Conservation (phyloP, 73 alveolate species). For the Tetrahymena borealis region DNA sequence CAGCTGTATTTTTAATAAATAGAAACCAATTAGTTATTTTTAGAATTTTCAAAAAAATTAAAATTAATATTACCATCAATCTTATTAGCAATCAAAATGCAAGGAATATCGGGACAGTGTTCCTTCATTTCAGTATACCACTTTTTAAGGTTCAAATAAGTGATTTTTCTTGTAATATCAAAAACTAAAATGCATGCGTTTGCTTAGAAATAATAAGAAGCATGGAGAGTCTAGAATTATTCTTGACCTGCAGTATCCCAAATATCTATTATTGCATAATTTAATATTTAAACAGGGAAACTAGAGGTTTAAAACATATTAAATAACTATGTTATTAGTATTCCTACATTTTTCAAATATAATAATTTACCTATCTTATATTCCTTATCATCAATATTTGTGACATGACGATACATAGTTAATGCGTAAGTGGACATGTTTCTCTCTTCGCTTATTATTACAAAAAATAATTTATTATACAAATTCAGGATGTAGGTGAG, state of each 20-base stretch:
- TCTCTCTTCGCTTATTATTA: conserved; percentile 11
- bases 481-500: neutral
- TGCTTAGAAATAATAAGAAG: conserved; percentile 86
- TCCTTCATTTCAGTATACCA: conserved; percentile 89
- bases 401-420: conserved; percentile 70
- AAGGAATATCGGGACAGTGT: conserved; percentile 87
- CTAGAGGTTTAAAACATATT: too few species aligned
- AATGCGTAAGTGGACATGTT: conserved; percentile 30
- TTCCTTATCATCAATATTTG: conserved; percentile 64
- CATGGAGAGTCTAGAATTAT: conserved; percentile 79
- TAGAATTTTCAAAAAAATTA: neutral
- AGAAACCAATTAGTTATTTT: neutral
- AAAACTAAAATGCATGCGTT: conserved; percentile 86
- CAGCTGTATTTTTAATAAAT: conserved; percentile 35
- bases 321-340: too few species aligned
- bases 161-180: conserved; percentile 88
- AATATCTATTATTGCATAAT: neutral
- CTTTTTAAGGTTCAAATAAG: conserved; percentile 75
- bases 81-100: conserved; percentile 88
- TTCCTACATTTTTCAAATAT: too few species aligned
- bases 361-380: conserved; percentile 32
- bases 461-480: neutral
- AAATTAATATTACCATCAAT: conserved; percentile 49
- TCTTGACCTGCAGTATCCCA: conserved; percentile 97
- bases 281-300: too few species aligned